Evolutionary conservation across 371 early-diverging fungal species (phyloP), one percentile per base, ranked within the genome.

Genomic region (Rhizopus stolonifer): DNA sequence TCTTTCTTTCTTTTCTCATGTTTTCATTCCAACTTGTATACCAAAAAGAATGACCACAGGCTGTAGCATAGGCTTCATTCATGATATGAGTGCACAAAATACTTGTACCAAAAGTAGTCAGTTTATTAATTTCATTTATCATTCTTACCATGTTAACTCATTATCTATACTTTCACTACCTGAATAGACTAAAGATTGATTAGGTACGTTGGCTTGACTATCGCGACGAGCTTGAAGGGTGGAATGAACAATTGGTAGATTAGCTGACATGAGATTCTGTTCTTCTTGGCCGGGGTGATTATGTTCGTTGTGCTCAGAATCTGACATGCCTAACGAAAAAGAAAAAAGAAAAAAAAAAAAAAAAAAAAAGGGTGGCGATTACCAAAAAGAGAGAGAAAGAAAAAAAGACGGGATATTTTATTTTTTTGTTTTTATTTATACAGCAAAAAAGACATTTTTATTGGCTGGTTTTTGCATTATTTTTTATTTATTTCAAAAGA

Each of bases 21-120:
- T 36, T 36, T 14, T 4, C 22, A 21, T n/a, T n/a, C n/a, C n/a
- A n/a, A n/a, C 10, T 42, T 42, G 15, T 42, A 38, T 77, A 86
- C 87, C 93, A 94, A 68, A 88, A 94, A 1, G 90, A 88, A 68
- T 93, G 94, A 0, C 93, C 90, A 69, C 93, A 94, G n/a, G 74
- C 69, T 1, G 91, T 83, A 61, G 87, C 82, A 56, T 83, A 90
- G 0, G 90, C 90, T 40, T 90, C 86, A 25, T 68, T 70, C 58
- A 94, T 88, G 14, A 80, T 61, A 25, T 86, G 79, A 22, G 83
- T 74, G 54, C 94, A 94, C 21, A 94, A 83, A 8, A 84, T 85
- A 58, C 90, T 87, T 58, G 6, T 14, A 24, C 0, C n/a, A 22
- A n/a, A 4, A 21, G 2, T 21, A 29, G 44, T 31, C 2, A 40